Conservation (phyloP, 176 grass and related monocot species). For the Oryza glaberrima region DNA sequence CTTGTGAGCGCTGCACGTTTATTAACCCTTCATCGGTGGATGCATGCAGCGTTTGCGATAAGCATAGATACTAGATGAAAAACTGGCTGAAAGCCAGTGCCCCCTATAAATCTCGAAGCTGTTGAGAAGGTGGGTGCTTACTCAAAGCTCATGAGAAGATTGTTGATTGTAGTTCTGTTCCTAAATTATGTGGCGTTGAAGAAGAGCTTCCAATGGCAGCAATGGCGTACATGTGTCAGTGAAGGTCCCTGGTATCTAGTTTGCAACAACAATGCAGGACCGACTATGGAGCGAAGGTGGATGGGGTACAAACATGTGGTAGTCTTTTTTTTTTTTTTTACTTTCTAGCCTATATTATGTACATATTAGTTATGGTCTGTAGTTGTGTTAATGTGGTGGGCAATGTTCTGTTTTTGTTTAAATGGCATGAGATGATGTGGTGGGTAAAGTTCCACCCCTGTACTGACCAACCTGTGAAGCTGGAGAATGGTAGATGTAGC, state of each 20-base stretch:
- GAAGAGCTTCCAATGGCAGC: constrained; percentile 30
- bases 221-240: constrained; percentile 22
- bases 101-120: not conserved
- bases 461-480: not conserved
- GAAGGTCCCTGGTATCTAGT: not conserved
- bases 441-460: not conserved
- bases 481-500: not conserved
- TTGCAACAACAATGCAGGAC: not conserved
- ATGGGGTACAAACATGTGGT: not conserved
- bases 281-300: constrained; percentile 2
- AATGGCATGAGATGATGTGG: too few species aligned
- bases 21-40: constrained; percentile 45
- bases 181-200: not conserved
- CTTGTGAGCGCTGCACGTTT: constrained; percentile 71
- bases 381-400: constrained; percentile 22
- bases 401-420: too few species aligned
- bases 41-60: constrained; percentile 42
- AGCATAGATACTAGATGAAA: constrained; percentile 33
- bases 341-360: constrained; percentile 32
- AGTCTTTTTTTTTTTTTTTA: not conserved
- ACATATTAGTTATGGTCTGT: constrained; percentile 44
- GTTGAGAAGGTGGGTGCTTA: not conserved
- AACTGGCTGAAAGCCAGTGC: not conserved
- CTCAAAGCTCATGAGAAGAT: constrained; percentile 15
- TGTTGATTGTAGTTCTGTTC: constrained; percentile 2